Evolutionary conservation across 352 stramenopile species (phyloP), one percentile per base, ranked within the genome.

Genomic region (Phytophthora colocasiae): DNA sequence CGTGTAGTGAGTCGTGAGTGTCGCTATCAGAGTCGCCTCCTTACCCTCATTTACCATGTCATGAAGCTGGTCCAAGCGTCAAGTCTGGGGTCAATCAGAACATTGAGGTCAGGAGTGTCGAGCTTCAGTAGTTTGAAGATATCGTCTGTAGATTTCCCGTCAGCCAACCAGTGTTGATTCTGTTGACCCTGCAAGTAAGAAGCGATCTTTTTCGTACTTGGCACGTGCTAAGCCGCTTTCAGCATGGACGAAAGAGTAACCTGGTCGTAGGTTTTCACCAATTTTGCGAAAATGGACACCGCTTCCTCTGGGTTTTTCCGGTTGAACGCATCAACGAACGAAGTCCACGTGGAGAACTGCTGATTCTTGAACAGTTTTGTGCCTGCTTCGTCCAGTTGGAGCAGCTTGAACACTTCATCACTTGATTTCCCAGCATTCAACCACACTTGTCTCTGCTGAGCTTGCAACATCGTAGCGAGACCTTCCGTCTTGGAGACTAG

Each of bases 51-150:
- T 46, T 3, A 15, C 19, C 22, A 7, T 15, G 24, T 63, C 32
- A 48, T 5, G 26, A 56, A 66, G 12, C 19, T 66, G 7, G 10
- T 31, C 46, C 55, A 63, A 27, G 31, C 43, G 24, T 38, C 17
- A 32, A 63, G 32, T 12, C 22, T 26, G 36, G 36, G 15, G 9
- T 31, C 17, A 11, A 14, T 38, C 3, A 63, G 26, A 22, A 46
- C 2, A 3, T n/a, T 14, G 6, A 24, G 14, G n/a, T 11, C 36
- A 4, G 34, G 22, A 0, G 39, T 0, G 12, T 56, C 15, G 0
- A 63, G 36, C 26, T 44, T 63, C 9, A 57, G n/a, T 19, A 49
- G 6, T 27, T 22, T n/a, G 38, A 43, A 43, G 15, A 43, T 19
- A 12, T 43, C 38, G 38, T 43, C 38, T 4, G n/a, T 19, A 2